Percentiles rank a stretch among this genome's conserved stretches.
Conservation (phyloP, 2,329 filamentous ascomycete species). For the Penicillium fuscoglaucum region DNA sequence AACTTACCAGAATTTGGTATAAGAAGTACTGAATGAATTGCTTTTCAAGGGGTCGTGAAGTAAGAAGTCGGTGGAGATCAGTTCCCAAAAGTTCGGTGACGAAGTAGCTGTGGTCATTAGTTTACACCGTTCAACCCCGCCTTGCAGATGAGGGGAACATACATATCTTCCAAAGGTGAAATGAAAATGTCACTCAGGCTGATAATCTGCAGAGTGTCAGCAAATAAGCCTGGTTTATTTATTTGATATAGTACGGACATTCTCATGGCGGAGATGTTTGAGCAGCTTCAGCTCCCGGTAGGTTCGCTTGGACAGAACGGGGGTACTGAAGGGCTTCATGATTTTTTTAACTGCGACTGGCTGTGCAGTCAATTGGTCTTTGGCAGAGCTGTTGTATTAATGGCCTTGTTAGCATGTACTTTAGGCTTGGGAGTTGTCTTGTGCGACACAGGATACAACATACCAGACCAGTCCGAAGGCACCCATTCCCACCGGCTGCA, state of each 20-base stretch:
- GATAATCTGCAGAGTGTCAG: conserved; percentile 67
- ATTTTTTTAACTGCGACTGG: conserved; percentile 99
- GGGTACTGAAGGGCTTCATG: conserved; percentile 99
- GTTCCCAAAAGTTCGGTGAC: conserved; percentile 97
- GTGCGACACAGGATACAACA: conserved; percentile 31
- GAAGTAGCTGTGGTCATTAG: conserved; percentile 69
- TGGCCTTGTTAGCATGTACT: conserved; percentile 18
- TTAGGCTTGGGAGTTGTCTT: background rate
- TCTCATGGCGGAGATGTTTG: conserved; percentile 96
- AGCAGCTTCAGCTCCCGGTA: conserved; percentile 96
- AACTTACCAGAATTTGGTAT: conserved; percentile 91
- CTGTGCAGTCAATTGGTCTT: conserved; percentile 95
- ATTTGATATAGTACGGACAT: conserved; percentile 55
- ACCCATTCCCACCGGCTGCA: conserved; percentile 98
- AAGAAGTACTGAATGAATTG: conserved; percentile 99
- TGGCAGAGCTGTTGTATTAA: conserved; percentile 70
- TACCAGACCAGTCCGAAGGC: conserved; percentile 98
- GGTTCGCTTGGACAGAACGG: conserved; percentile 93
- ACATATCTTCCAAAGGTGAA: conserved; percentile 98
- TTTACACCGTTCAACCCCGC: conserved; percentile 10
- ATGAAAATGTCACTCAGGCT: conserved; percentile 99
- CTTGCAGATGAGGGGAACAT: conserved; percentile 39
- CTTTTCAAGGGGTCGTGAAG: conserved; percentile 93
- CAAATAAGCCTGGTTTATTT: background rate
- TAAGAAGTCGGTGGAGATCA: conserved; percentile 91